Percentiles rank a stretch among this genome's conserved stretches.
Conservation (phyloP, 2,329 filamentous ascomycete species). For the Akanthomyces lecanii region DNA sequence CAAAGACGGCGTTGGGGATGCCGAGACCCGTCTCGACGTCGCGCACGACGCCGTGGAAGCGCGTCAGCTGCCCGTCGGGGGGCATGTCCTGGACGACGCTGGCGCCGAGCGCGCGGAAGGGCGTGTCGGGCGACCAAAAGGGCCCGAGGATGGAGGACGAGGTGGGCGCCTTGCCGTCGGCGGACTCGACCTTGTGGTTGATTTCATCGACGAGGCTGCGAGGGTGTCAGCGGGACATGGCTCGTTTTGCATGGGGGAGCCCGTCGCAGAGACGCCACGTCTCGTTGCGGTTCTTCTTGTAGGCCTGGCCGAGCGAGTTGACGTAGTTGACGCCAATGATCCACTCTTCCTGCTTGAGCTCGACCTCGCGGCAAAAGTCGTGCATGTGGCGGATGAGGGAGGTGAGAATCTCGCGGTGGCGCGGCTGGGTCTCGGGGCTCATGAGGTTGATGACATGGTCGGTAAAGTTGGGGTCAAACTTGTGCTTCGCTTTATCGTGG, state of each 20-base stretch:
- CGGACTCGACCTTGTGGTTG: conserved; percentile 59
- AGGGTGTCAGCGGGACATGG: neutral
- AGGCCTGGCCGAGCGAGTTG: conserved; percentile 69
- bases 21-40: conserved; percentile 63
- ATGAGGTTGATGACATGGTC: conserved; percentile 68
- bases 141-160: conserved; percentile 72
- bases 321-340: conserved; percentile 69
- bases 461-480: conserved; percentile 76
- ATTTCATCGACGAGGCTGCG: conserved; percentile 60
- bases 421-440: conserved; percentile 62
- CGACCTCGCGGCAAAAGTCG: conserved; percentile 73
- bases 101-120: conserved; percentile 64
- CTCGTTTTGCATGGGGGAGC: neutral
- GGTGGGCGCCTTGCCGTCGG: conserved; percentile 60
- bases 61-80: conserved; percentile 55
- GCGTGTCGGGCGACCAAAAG: conserved; percentile 73
- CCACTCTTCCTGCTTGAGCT: conserved; percentile 75
- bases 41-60: conserved; percentile 65
- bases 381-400: conserved; percentile 68
- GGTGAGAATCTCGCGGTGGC: conserved; percentile 59
- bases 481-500: conserved; percentile 22
- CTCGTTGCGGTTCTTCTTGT: conserved; percentile 66
- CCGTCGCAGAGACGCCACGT: conserved; percentile 64
- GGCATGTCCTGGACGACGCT: conserved; percentile 61
- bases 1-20: conserved; percentile 64